Evolutionary conservation across 306 rosid genomes (phyloP).

Genomic region (Prunus mongolica): DNA sequence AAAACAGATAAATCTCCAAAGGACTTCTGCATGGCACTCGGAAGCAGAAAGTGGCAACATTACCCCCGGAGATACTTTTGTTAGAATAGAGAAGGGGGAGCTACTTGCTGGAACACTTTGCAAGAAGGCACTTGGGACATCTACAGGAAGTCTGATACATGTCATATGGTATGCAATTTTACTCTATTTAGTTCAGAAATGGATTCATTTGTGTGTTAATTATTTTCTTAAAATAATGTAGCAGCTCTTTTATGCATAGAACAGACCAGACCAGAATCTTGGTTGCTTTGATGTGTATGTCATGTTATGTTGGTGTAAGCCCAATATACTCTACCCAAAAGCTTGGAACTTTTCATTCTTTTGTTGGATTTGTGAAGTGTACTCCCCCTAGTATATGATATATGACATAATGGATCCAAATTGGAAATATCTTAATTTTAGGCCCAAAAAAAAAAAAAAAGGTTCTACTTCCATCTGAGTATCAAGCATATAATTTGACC

Average conservation of each 20-base stretch:
- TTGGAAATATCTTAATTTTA: too few species aligned
- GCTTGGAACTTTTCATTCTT: too few species aligned
- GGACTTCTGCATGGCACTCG: constrained; percentile 90
- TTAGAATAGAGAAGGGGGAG: constrained; percentile 96
- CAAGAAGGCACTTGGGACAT: constrained; percentile 92
- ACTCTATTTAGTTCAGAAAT: not conserved
- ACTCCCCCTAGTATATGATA: too few species aligned
- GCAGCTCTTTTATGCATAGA: too few species aligned
- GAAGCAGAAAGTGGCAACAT: constrained; percentile 70
- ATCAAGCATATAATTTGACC: not conserved
- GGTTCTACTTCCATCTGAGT: not conserved
- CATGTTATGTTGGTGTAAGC: not conserved
- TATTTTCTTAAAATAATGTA: too few species aligned
- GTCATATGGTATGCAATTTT: constrained; percentile 72
- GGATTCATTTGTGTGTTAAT: not conserved
- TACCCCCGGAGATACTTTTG: constrained; percentile 93
- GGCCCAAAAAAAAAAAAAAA: too few species aligned
- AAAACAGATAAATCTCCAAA: constrained; percentile 77
- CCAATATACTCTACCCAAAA: not conserved
- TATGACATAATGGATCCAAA: too few species aligned
- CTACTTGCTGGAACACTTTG: constrained; percentile 91
- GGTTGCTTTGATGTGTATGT: not conserved
- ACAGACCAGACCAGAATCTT: too few species aligned
- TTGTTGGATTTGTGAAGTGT: too few species aligned
- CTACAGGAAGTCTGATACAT: constrained; percentile 95